Conservation (phyloP, 2,329 filamentous ascomycete species). For the Colletotrichum caudatum region DNA sequence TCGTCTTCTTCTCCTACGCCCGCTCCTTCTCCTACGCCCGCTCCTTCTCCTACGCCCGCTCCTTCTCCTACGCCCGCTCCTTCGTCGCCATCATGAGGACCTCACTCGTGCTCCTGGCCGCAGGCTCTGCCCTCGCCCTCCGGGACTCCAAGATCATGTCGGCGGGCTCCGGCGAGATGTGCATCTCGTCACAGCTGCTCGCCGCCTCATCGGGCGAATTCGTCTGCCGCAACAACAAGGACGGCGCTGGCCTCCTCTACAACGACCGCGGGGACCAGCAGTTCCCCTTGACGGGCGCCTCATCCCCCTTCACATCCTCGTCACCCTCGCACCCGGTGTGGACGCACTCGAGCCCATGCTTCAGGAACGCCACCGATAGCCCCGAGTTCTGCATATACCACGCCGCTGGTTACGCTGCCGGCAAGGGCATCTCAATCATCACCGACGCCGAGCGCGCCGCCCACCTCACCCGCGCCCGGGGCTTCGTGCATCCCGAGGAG, state of each 20-base stretch:
- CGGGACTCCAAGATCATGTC: conserved; percentile 39
- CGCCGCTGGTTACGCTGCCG: conserved; percentile 49
- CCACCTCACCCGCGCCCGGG: conserved; percentile 46
- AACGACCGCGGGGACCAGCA: conserved; percentile 21
- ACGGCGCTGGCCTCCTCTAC: conserved; percentile 38
- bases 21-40: neutral
- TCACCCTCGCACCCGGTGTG: conserved; percentile 15
- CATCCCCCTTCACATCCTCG: neutral
- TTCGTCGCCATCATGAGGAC: conserved; percentile 33
- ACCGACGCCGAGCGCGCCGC: conserved; percentile 51
- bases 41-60: neutral
- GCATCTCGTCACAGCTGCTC: conserved; percentile 40
- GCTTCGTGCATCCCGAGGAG: conserved; percentile 46
- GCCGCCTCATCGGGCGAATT: conserved; percentile 35
- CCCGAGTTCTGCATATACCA: conserved; percentile 52
- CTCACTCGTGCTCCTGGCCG: conserved; percentile 25
- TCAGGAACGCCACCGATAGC: conserved; percentile 36
- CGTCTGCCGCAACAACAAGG: conserved; percentile 43
- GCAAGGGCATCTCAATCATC: conserved; percentile 54
- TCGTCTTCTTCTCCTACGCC: neutral
- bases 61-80: neutral
- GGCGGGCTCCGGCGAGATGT: conserved; percentile 36
- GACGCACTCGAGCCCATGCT: conserved; percentile 33
- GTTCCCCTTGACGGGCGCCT: conserved; percentile 8
- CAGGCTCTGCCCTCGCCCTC: conserved; percentile 29